A percentile compares a stretch with the other conserved stretches of the same genome.
Conservation (phyloP, 345 rosid species). For the Citrus trifoliata region DNA sequence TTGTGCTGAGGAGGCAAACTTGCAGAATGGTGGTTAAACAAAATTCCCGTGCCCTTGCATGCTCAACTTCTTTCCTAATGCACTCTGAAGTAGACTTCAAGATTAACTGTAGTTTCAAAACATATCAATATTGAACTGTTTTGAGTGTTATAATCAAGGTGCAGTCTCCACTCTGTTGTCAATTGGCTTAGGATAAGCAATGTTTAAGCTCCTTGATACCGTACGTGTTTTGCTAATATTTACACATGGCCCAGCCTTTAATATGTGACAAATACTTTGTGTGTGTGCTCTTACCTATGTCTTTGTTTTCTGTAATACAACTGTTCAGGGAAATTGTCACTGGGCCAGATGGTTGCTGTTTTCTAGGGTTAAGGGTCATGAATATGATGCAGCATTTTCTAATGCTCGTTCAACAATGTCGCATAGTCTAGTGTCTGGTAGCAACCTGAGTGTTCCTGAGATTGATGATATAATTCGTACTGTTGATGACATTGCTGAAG, state of each 20-base stretch:
- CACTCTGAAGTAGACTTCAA: neutral
- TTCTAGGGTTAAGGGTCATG: slow-evolving; percentile 77
- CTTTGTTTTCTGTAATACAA: slow-evolving; percentile 25
- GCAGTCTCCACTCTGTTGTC: neutral
- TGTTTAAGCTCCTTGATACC: slow-evolving; percentile 13
- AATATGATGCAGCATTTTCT: slow-evolving; percentile 93
- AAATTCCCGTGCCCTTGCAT: neutral
- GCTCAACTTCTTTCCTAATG: neutral
- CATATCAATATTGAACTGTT: neutral
- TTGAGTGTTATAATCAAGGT: neutral
- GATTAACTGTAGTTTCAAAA: neutral
- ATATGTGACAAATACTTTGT: neutral
- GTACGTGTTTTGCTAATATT: neutral
- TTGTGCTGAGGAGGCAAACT: neutral
- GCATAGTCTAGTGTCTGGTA: slow-evolving; percentile 38
- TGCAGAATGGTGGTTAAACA: neutral
- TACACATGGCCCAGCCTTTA: neutral
- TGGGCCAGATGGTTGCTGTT: slow-evolving; percentile 97
- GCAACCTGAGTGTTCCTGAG: slow-evolving; percentile 51
- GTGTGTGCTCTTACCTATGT: slow-evolving; percentile 3
- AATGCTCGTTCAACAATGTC: slow-evolving; percentile 81
- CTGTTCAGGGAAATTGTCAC: slow-evolving; percentile 81
- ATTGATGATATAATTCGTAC: slow-evolving; percentile 65
- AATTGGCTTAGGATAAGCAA: neutral
- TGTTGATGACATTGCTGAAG: slow-evolving; percentile 95